Percentiles rank a stretch among this genome's conserved stretches.
Evolutionary conservation across 495 filamentous ascomycete species (phyloP).

Genomic region (Acidiella bohemica): DNA sequence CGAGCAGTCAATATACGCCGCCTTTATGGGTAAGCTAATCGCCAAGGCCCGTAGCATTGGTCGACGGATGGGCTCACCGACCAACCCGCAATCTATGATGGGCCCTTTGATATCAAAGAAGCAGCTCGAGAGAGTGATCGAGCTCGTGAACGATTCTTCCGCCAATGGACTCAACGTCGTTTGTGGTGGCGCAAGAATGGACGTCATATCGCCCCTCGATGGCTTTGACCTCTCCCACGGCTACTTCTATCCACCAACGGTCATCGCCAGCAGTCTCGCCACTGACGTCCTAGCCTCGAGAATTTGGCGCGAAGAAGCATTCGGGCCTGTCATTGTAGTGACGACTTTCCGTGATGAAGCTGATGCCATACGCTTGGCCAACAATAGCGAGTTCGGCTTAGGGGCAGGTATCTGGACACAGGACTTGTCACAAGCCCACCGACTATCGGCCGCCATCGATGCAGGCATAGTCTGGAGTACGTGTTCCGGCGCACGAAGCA

Average conservation of each 20-base stretch:
- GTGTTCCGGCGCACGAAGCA: too few relatives aligned
- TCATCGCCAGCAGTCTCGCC: constrained; percentile 19
- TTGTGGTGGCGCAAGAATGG: constrained; percentile 4
- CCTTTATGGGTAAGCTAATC: constrained; percentile 28
- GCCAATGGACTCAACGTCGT: constrained; percentile 7
- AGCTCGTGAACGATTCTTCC: constrained; percentile 20
- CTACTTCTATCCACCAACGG: constrained; percentile 46
- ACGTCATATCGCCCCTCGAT: constrained; percentile 4
- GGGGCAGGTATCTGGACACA: constrained; percentile 46
- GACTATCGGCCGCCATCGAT: constrained; percentile 42
- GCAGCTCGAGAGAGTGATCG: constrained; percentile 18
- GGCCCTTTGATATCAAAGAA: constrained; percentile 22
- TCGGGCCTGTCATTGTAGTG: constrained; percentile 39
- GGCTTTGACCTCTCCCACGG: constrained; percentile 23
- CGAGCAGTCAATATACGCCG: constrained; percentile 33
- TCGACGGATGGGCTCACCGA: constrained; percentile 37
- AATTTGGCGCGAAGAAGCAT: constrained; percentile 35
- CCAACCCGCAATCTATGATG: constrained; percentile 24
- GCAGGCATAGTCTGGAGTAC: constrained; percentile 44
- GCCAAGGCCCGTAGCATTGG: constrained; percentile 31
- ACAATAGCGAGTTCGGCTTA: constrained; percentile 38
- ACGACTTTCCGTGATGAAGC: constrained; percentile 36
- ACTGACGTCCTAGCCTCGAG: constrained; percentile 22
- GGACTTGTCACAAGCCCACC: constrained; percentile 43
- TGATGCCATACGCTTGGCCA: constrained; percentile 35